A percentile compares a stretch with the other conserved stretches of the same genome.
Evolutionary conservation across 2,329 filamentous ascomycete species (phyloP).

Genomic region (Elsinoe arachidis): DNA sequence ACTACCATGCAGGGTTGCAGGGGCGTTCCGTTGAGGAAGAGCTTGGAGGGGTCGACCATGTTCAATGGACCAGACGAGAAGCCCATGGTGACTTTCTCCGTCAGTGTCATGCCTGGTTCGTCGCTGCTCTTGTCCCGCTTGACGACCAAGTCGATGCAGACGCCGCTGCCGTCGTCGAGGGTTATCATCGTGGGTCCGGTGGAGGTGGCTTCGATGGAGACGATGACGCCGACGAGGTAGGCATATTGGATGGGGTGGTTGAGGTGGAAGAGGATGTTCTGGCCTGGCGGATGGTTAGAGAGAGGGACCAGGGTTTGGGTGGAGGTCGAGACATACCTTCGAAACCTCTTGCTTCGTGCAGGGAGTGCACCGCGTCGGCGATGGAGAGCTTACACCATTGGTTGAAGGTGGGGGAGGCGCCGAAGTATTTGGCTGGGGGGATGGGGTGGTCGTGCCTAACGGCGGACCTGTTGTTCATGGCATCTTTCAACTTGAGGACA

Average conservation of each 20-base stretch:
- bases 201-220: slow-evolving; percentile 36
- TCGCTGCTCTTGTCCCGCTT: slow-evolving; percentile 19
- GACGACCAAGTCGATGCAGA: slow-evolving; percentile 48
- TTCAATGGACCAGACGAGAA: neutral
- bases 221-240: slow-evolving; percentile 37
- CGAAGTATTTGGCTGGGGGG: slow-evolving; percentile 53
- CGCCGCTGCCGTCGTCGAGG: slow-evolving; percentile 54
- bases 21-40: slow-evolving; percentile 29
- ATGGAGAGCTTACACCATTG: slow-evolving; percentile 54
- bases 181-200: slow-evolving; percentile 40
- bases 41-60: slow-evolving; percentile 22
- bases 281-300: slow-evolving; percentile 32
- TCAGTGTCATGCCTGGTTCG: neutral
- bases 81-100: neutral
- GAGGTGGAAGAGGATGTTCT: slow-evolving; percentile 47
- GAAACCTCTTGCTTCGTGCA: slow-evolving; percentile 42
- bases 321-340: slow-evolving; percentile 34
- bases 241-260: slow-evolving; percentile 46
- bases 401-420: slow-evolving; percentile 52
- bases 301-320: neutral
- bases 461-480: slow-evolving; percentile 27
- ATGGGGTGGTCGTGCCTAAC: slow-evolving; percentile 23
- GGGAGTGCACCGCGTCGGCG: slow-evolving; percentile 44
- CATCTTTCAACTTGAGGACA: slow-evolving; percentile 20
- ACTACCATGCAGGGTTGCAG: slow-evolving; percentile 43